Evolutionary conservation across 768 basidiomycete species (phyloP).

Genomic region (Rhizopogon vesiculosus): DNA sequence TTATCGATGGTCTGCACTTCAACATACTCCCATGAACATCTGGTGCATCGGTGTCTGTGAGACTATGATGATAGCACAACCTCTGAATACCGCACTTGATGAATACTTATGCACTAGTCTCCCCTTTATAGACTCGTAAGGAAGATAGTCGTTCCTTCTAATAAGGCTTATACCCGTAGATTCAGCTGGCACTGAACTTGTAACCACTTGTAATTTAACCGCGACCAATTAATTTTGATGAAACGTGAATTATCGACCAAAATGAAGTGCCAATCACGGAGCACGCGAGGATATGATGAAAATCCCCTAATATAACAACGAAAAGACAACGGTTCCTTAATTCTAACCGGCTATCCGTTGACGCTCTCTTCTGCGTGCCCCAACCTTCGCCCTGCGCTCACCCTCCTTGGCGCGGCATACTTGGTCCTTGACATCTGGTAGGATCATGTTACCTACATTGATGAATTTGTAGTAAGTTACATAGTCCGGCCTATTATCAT

Average conservation of each 20-base stretch:
- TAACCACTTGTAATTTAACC: no score
- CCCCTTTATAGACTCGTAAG: no score
- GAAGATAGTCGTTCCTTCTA: no score
- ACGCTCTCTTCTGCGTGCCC: conserved; percentile 21
- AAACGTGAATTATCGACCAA: neutral
- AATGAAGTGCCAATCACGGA: neutral
- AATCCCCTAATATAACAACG: neutral
- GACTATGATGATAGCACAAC: no score
- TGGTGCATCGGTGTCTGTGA: no score
- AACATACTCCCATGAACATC: no score
- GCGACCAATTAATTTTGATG: neutral
- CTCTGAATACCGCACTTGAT: neutral
- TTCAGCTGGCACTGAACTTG: no score
- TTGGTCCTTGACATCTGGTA: conserved; percentile 48
- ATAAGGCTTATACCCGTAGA: neutral
- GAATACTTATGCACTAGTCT: neutral
- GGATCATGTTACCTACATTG: conserved; percentile 69
- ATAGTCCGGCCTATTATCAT: no score
- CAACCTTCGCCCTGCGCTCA: conserved; percentile 38
- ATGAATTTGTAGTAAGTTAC: conserved; percentile 40
- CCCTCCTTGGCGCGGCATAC: conserved; percentile 45
- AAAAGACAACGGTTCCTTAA: neutral
- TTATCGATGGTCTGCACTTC: no score
- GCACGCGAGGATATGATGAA: no score
- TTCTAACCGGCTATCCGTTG: neutral